A percentile compares a stretch with the other conserved stretches of the same genome.
Evolutionary conservation across 257 asterid genomes (phyloP).

Genomic region (Hygrophila difformis): DNA sequence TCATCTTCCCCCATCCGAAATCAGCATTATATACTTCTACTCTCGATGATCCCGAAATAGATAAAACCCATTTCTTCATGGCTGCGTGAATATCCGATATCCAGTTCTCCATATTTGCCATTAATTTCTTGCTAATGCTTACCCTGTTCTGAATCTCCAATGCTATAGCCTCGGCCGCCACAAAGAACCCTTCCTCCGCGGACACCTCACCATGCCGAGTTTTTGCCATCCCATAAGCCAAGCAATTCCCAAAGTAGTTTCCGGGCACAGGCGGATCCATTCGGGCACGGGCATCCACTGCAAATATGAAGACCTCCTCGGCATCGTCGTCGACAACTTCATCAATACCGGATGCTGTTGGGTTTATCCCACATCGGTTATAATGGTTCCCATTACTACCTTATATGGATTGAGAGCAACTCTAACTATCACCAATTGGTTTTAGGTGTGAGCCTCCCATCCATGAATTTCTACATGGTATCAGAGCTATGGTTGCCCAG

Average conservation of each 20-base stretch:
- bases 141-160: constrained; percentile 24
- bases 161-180: constrained; percentile 31
- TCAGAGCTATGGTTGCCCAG: too few relatives aligned
- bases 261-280: constrained; percentile 25
- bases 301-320: constrained; percentile 21
- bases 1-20: constrained; percentile 47
- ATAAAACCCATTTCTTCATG: constrained; percentile 3
- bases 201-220: constrained; percentile 9
- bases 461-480: too few relatives aligned
- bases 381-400: too few relatives aligned
- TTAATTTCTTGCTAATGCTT: constrained; percentile 11
- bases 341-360: too few relatives aligned
- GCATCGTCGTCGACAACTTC: too few relatives aligned
- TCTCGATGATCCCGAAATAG: constrained; percentile 43
- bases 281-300: constrained; percentile 27
- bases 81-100: constrained; percentile 5
- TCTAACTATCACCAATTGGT: too few relatives aligned
- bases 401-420: too few relatives aligned
- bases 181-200: constrained; percentile 29
- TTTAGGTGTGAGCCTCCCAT: too few relatives aligned
- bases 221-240: constrained; percentile 22
- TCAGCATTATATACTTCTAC: constrained; percentile 26
- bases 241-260: constrained; percentile 40
- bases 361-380: too few relatives aligned
- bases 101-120: constrained; percentile 35